Evolutionary conservation across 2,329 filamentous ascomycete genomes (phyloP), one percentile per base, ranked within the genome.

Genomic region (Ophiocordyceps sinensis): DNA sequence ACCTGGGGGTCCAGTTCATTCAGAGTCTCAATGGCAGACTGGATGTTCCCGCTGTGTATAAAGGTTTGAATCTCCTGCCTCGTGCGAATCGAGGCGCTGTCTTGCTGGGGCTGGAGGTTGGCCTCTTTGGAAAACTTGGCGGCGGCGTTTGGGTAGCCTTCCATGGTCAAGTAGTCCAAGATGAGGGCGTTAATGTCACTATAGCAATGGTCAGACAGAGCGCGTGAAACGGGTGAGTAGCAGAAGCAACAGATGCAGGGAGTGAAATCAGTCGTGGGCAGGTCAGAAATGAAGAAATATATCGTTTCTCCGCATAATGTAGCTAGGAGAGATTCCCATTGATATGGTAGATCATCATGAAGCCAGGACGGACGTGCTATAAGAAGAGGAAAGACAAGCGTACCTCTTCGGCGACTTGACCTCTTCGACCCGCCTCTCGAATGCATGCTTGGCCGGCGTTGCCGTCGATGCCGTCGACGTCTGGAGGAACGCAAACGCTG

Each of bases 321-420:
- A 38, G 74, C 85, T 96, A 85, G 83, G 91, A 98, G 93, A 98
- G 91, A 98, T 98, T 98, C 91, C 91, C 91, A 98, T 94, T 93
- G 81, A 85, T 80, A 79, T 73, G 67, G 66, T 73, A 26, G 70
- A 85, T 93, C 88, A 94, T 94, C 71, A 77, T 69, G 53, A 67
- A 49, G 50, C 48, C 38, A 12, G 23, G 26, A n/a, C 19, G 30
- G 37, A 40, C 40, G 17, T 29, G 26, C 44, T 38, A 43, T 38
- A 10, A 28, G 21, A 28, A 36, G 12, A 19, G 13, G 32, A 17
- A 23, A 26, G 15, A 43, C 21, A 10, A 6, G 73, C 81, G 66
- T 79, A 94, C 91, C 79, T 85, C 65, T 96, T 98, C 29, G 84
- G 83, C 38, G 85, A 78, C 57, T 86, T 89, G 53, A 88, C 77